Evolutionary conservation across 768 basidiomycete genomes (phyloP).

Genomic region (Boletus insuetus): DNA sequence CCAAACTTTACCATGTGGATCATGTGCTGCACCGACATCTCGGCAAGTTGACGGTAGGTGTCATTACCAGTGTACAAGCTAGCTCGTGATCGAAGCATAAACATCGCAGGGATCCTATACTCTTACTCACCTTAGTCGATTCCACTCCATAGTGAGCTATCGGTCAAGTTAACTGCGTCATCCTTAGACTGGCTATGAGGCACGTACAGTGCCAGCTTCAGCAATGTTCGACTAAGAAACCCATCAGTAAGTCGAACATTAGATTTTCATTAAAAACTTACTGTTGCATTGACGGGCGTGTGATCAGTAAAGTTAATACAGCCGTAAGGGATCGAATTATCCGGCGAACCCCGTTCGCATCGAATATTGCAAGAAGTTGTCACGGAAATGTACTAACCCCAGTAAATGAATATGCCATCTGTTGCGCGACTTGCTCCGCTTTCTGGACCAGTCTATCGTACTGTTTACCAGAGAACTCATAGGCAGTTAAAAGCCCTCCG

Average conservation of each 20-base stretch:
- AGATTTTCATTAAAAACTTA: slow-evolving; percentile 19
- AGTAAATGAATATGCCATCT: slow-evolving; percentile 60
- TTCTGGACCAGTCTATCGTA: slow-evolving; percentile 53
- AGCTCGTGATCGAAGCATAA: background rate
- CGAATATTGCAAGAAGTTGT: background rate
- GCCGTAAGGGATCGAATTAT: slow-evolving; percentile 37
- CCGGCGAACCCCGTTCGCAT: slow-evolving; percentile 17
- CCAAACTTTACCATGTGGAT: slow-evolving; percentile 35
- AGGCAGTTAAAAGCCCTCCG: slow-evolving; percentile 65
- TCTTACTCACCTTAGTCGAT: slow-evolving; percentile 37
- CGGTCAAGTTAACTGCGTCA: background rate
- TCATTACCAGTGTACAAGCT: slow-evolving; percentile 54
- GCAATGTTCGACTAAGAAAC: slow-evolving; percentile 44
- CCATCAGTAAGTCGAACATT: background rate
- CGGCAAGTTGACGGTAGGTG: slow-evolving; percentile 55
- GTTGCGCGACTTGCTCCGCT: slow-evolving; percentile 61
- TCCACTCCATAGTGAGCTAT: slow-evolving; percentile 62
- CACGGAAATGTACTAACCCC: slow-evolving; percentile 38
- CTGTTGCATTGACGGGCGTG: slow-evolving; percentile 28
- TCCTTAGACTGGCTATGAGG: background rate
- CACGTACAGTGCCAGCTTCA: slow-evolving; percentile 43
- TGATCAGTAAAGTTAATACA: slow-evolving; percentile 39
- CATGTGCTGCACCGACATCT: slow-evolving; percentile 51
- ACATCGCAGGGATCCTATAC: background rate
- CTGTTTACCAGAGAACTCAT: slow-evolving; percentile 56